phyloP scores from a whole-genome alignment of 371 early-diverging fungal species.

The Mucor saturninus region DNA sequence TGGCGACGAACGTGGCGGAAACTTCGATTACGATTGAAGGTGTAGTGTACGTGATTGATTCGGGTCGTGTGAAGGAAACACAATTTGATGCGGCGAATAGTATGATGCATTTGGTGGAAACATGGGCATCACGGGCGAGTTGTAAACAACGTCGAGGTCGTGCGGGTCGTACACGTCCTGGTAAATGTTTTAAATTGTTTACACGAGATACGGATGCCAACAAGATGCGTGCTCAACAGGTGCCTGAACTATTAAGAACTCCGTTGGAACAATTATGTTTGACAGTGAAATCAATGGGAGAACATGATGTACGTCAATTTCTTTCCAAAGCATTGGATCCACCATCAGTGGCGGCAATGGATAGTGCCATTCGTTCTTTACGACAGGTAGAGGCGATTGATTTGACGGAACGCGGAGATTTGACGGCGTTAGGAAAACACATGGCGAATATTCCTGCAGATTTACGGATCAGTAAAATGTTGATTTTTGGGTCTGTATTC shows the following conservation, averaged over 20 bases:
- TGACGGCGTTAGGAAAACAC: slow-evolving; percentile 90
- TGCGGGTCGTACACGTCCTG: slow-evolving; percentile 89
- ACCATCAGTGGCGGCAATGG: slow-evolving; percentile 69
- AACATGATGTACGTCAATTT: slow-evolving; percentile 61
- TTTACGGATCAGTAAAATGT: slow-evolving; percentile 86
- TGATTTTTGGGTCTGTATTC: slow-evolving; percentile 82
- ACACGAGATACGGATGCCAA: slow-evolving; percentile 51
- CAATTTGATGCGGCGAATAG: slow-evolving; percentile 64
- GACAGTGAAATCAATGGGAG: slow-evolving; percentile 78
- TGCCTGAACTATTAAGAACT: slow-evolving; percentile 80
- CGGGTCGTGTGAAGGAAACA: slow-evolving; percentile 86
- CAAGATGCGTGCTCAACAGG: slow-evolving; percentile 66
- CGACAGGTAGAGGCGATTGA: slow-evolving; percentile 66
- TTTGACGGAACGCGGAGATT: slow-evolving; percentile 42
- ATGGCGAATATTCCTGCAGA: slow-evolving; percentile 92
- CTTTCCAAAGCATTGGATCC: slow-evolving; percentile 75
- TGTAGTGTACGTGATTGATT: slow-evolving; percentile 93
- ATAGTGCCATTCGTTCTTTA: slow-evolving; percentile 62
- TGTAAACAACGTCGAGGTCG: slow-evolving; percentile 91
- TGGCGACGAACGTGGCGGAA: slow-evolving; percentile 96
- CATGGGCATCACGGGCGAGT: slow-evolving; percentile 76
- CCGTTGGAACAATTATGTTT: slow-evolving; percentile 85
- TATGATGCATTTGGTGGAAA: slow-evolving; percentile 60
- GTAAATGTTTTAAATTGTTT: slow-evolving; percentile 79
- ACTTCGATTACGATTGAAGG: slow-evolving; percentile 92